These are phyloP conservation scores for Fulvia fulva DNA, from an alignment of 2,329 filamentous ascomycete genomes.

Conservation along the genomic window DNA sequence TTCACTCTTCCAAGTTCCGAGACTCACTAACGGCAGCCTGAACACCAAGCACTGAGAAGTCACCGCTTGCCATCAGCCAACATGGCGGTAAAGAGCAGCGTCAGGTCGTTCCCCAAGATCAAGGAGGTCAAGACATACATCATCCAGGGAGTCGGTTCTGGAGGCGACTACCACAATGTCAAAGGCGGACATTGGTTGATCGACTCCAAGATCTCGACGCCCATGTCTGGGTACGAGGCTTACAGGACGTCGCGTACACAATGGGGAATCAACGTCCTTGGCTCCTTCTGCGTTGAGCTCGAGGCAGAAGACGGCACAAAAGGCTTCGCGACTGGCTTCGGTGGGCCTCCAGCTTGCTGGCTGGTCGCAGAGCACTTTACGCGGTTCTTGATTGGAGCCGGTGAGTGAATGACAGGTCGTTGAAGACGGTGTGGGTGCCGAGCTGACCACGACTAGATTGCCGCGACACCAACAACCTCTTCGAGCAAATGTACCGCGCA, in stretches of 20 bases:
- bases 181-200: conserved; percentile 72
- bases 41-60: neutral
- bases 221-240: conserved; percentile 83
- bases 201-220: conserved; percentile 86
- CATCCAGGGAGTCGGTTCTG: conserved; percentile 60
- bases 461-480: conserved; percentile 83
- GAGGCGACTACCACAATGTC: conserved; percentile 91
- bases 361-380: conserved; percentile 90
- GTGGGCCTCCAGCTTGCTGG: conserved; percentile 91
- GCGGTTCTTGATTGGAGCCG: conserved; percentile 79
- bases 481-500: conserved; percentile 93
- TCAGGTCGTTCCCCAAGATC: conserved; percentile 66
- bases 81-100: conserved; percentile 35
- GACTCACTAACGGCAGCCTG: neutral
- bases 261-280: conserved; percentile 94
- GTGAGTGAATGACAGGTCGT: conserved; percentile 34
- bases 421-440: neutral
- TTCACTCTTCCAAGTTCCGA: too few relatives aligned
- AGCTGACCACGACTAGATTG: conserved; percentile 58
- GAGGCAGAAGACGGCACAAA: conserved; percentile 88
- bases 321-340: conserved; percentile 90
- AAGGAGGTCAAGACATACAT: conserved; percentile 71
- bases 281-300: conserved; percentile 86
- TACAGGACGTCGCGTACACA: conserved; percentile 84
- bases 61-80: conserved; percentile 4